Evolutionary conservation across 139 green algal species (phyloP), one percentile per base, ranked within the genome.

Genomic region (Auxenochlorella protothecoides): DNA sequence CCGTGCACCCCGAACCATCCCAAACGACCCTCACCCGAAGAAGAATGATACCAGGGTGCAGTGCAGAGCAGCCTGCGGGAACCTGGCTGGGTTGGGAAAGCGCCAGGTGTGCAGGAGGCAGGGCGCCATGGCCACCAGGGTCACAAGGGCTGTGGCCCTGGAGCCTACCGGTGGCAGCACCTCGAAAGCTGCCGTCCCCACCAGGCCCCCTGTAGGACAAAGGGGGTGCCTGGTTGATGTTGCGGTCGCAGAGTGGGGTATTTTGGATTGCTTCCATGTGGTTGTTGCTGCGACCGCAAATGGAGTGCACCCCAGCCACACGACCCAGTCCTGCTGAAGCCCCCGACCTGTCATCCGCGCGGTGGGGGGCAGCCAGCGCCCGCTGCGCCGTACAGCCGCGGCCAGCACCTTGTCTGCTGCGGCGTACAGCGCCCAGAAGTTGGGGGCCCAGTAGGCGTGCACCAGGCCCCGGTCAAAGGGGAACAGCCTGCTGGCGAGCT

Each of bases 401-500:
- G 79, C 78, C 55, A 89, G 71, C 56, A 75, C 64, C 76, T 93
- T 96, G 79, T 98, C 93, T 2, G 79, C 80, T 3, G 68, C 76
- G 10, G 79, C 82, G 80, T 97, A 98, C 53, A 97, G 72, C 11
- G 93, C 93, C 93, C 93, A 98, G 5, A 84, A 74, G 76, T 98
- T 98, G 66, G 92, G 84, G 4, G 93, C 93, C 93, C 93, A 98
- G 84, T 98, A 98, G 0, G 93, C 88, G 72, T 98, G 93, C 13
- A 78, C 84, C 55, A 98, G 79, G 3, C 93, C 93, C 6, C 93
- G 83, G 3, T 79, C 80, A 79, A 98, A 97, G 11, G 93, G 93
- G 75, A 98, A 97, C 55, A 98, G 79, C 14, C 93, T 77, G 51
- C 13, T 52, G 27, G 79, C 63, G 16, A 86, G 62, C 74, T 83